Conservation (phyloP, 768 basidiomycete genomes). For the Kwoniella botswanensis region DNA sequence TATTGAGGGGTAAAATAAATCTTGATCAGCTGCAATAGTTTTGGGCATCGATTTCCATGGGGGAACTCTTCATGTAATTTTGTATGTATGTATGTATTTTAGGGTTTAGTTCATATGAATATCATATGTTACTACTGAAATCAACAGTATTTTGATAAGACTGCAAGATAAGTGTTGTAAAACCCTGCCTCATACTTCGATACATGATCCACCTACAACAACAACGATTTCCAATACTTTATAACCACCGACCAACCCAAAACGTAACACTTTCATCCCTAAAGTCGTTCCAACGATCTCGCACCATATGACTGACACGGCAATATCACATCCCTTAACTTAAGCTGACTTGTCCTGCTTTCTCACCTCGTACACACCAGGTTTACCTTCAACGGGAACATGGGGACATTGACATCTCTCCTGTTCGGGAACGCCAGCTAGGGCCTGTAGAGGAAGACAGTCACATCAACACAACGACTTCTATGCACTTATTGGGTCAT, state of each 20-base stretch:
- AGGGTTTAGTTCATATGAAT: neutral
- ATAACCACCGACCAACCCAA: neutral
- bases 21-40: neutral
- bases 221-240: neutral
- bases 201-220: neutral
- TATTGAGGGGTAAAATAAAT: neutral
- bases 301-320: neutral
- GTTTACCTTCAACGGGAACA: conserved; percentile 41
- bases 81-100: conserved; percentile 5
- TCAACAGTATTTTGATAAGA: neutral
- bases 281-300: no score
- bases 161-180: neutral
- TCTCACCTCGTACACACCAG: conserved; percentile 47
- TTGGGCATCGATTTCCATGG: neutral
- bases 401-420: conserved; percentile 55
- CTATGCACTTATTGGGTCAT: neutral
- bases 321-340: neutral
- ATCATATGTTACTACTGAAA: no score
- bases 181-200: neutral
- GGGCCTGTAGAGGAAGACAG: conserved; percentile 34
- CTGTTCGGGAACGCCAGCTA: conserved; percentile 48
- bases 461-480: neutral
- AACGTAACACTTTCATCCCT: no score
- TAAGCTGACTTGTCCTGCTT: conserved; percentile 23
- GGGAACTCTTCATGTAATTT: neutral